Percentiles rank a stretch among this genome's conserved stretches.
Evolutionary conservation across 2,329 filamentous ascomycete genomes (phyloP).

Genomic region (Metarhizium robertsii): DNA sequence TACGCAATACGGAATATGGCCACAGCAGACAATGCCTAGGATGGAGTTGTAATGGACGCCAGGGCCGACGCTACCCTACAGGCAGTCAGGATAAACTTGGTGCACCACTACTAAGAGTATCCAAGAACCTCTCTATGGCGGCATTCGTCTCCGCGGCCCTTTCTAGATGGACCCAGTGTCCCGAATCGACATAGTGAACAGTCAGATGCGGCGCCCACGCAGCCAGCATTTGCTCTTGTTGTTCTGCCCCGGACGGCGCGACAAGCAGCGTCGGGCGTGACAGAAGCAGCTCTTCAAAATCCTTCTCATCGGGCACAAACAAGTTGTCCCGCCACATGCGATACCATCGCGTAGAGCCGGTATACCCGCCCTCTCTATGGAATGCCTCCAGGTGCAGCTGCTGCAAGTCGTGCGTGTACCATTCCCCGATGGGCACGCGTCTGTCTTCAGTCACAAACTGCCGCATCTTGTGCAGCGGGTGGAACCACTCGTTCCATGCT

Average conservation of each 20-base stretch:
- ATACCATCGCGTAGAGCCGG: conserved; percentile 21
- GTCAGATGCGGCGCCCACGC: conserved; percentile 24
- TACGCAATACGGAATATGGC: too few species aligned
- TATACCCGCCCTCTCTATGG: conserved; percentile 15
- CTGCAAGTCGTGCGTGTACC: conserved; percentile 16
- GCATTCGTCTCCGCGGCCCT: too few species aligned
- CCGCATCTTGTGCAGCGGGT: conserved; percentile 18
- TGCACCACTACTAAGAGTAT: too few species aligned
- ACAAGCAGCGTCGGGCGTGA: conserved; percentile 16
- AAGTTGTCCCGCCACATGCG: conserved; percentile 21
- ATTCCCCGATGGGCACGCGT: conserved; percentile 13
- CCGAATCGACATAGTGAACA: conserved; percentile 21
- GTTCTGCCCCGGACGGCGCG: conserved; percentile 8
- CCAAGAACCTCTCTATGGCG: too few species aligned
- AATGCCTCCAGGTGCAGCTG: conserved; percentile 15
- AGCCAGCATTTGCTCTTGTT: conserved; percentile 17
- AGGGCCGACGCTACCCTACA: too few species aligned
- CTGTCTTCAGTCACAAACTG: conserved; percentile 10
- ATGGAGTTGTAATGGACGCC: too few species aligned
- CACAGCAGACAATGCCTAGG: too few species aligned
- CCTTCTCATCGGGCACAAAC: conserved; percentile 16
- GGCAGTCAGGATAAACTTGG: too few species aligned
- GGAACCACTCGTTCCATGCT: conserved; percentile 17
- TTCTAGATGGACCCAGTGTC: conserved; percentile 25
- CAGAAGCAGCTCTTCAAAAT: conserved; percentile 9